Evolutionary conservation across 129 eudicot species (phyloP).

Genomic region (Smallanthus sonchifolius): DNA sequence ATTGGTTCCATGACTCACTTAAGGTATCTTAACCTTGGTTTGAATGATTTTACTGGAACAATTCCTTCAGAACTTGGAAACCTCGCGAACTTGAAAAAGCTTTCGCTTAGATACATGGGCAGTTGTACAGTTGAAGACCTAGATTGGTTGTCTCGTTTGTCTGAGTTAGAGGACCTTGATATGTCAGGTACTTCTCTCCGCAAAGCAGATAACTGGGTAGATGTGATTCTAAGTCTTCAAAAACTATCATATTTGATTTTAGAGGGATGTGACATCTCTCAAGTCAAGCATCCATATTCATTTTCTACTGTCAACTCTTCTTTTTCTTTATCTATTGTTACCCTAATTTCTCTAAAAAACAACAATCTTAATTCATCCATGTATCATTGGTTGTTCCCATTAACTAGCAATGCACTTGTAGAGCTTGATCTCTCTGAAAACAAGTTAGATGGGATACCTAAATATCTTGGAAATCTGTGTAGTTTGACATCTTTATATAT

Average conservation of each 20-base stretch:
- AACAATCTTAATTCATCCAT: constrained; percentile 17
- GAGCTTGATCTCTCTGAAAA: neutral
- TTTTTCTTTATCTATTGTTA: neutral
- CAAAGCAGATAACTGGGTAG: constrained; percentile 12
- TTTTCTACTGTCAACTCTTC: neutral
- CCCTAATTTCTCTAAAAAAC: neutral
- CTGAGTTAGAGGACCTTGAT: neutral
- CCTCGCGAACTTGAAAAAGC: neutral
- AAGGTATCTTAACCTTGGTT: neutral
- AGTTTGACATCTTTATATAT: neutral
- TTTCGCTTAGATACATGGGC: neutral
- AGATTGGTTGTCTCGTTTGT: neutral
- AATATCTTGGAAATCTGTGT: neutral
- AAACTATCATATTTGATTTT: neutral
- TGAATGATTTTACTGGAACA: neutral
- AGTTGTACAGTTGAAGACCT: neutral
- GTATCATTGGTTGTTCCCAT: neutral
- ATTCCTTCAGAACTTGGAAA: constrained; percentile 9
- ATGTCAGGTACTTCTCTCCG: neutral
- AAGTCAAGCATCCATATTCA: neutral
- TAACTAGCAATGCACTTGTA: neutral
- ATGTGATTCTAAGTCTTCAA: neutral
- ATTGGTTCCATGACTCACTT: constrained; percentile 11
- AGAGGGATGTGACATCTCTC: neutral
- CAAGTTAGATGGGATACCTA: neutral